Conservation (phyloP, 2,329 filamentous ascomycete genomes). For the Xylariaceae sp. region DNA sequence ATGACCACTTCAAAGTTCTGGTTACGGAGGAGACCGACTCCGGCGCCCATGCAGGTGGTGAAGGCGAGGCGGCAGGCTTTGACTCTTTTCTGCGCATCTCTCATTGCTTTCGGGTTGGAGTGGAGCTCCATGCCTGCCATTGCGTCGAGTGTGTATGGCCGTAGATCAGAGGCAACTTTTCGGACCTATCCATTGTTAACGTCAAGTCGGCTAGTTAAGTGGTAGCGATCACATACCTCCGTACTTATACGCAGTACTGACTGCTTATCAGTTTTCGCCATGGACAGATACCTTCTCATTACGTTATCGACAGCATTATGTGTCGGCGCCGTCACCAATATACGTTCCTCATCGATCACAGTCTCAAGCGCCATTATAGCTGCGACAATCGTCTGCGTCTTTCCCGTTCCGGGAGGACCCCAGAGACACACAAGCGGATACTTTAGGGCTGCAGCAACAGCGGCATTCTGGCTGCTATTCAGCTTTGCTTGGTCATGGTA, state of each 20-base stretch:
- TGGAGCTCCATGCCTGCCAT: slow-evolving; percentile 10
- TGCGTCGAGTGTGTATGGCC: slow-evolving; percentile 9
- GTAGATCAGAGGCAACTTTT: slow-evolving; percentile 1
- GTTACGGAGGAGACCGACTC: slow-evolving; percentile 7
- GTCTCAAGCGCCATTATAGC: slow-evolving; percentile 6
- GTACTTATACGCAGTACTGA: slow-evolving; percentile 6
- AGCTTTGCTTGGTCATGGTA: not conserved
- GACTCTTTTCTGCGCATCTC: slow-evolving; percentile 7
- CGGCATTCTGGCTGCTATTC: slow-evolving; percentile 7
- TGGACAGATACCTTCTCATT: slow-evolving; percentile 5
- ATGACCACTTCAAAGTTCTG: slow-evolving; percentile 11
- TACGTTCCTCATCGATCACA: not conserved
- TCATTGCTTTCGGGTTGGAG: slow-evolving; percentile 1
- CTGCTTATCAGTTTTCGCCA: not conserved
- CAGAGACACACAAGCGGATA: slow-evolving; percentile 8
- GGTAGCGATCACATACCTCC: not conserved
- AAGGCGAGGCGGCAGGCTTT: slow-evolving; percentile 5
- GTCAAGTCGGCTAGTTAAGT: not conserved
- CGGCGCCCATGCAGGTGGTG: slow-evolving; percentile 9
- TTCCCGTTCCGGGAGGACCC: slow-evolving; percentile 9
- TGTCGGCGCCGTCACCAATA: slow-evolving; percentile 10
- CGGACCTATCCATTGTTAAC: not conserved
- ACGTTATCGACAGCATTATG: slow-evolving; percentile 12
- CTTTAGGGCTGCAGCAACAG: slow-evolving; percentile 6
- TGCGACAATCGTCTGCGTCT: slow-evolving; percentile 11